Percentiles rank a stretch among this genome's conserved stretches.
phyloP scores from a whole-genome alignment of 495 filamentous ascomycete genomes.

The Endocarpon pusillum region DNA sequence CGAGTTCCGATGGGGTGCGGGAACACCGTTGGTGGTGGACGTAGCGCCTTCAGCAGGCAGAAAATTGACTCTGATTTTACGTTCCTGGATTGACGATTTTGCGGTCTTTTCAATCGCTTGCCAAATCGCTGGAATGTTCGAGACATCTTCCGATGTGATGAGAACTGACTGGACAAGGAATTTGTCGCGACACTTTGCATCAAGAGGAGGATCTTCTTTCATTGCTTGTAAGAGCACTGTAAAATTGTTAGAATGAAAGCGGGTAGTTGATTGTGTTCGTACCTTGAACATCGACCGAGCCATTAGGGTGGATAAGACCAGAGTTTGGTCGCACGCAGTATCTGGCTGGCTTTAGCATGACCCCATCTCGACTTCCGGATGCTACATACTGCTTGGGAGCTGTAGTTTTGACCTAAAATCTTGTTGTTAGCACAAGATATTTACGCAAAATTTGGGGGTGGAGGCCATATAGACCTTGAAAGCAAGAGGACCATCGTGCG shows the following conservation, averaged over 20 bases:
- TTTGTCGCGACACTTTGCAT: slow-evolving; percentile 89
- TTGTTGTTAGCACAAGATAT: slow-evolving; percentile 6
- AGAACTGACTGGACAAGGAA: slow-evolving; percentile 91
- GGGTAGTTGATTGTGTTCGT: slow-evolving; percentile 17
- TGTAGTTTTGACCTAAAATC: slow-evolving; percentile 82
- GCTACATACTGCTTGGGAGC: slow-evolving; percentile 87
- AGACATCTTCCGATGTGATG: slow-evolving; percentile 69
- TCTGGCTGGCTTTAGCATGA: slow-evolving; percentile 27
- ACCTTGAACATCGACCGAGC: slow-evolving; percentile 87
- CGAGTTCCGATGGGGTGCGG: slow-evolving; percentile 18
- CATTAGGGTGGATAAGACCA: slow-evolving; percentile 76
- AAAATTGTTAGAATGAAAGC: slow-evolving; percentile 8
- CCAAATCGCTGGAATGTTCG: slow-evolving; percentile 29
- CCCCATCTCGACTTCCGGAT: slow-evolving; percentile 1
- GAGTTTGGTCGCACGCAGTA: slow-evolving; percentile 98
- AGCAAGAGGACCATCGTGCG: slow-evolving; percentile 60
- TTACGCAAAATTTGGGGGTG: background rate
- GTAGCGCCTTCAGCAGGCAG: slow-evolving; percentile 38
- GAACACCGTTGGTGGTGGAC: slow-evolving; percentile 20
- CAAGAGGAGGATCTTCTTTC: slow-evolving; percentile 78
- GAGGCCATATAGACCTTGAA: slow-evolving; percentile 63
- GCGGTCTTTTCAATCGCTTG: slow-evolving; percentile 55
- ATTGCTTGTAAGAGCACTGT: slow-evolving; percentile 89
- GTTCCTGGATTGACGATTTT: slow-evolving; percentile 67
- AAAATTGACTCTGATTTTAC: slow-evolving; percentile 89